Evolutionary conservation across 2,329 filamentous ascomycete genomes (phyloP).

Genomic region (Aureobasidium leucospermi): DNA sequence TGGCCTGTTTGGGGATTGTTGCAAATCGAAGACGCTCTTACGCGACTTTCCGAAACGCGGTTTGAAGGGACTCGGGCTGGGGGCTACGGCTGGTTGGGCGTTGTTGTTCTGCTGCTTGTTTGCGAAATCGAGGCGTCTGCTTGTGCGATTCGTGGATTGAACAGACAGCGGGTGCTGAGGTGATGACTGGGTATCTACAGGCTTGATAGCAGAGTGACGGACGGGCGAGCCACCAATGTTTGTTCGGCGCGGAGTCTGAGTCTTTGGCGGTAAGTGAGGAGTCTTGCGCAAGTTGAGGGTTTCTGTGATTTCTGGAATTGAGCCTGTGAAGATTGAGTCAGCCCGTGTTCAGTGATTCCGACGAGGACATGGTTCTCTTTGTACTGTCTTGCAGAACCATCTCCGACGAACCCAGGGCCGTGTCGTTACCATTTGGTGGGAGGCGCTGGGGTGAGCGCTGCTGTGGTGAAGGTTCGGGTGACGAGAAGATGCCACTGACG

Average conservation of each 20-base stretch:
- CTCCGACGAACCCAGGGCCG: constrained; percentile 46
- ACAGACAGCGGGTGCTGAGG: not conserved
- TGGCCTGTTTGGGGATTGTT: not conserved
- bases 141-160: constrained; percentile 14
- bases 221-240: constrained; percentile 52
- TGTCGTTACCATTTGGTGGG: constrained; percentile 25
- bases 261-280: constrained; percentile 41
- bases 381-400: constrained; percentile 54
- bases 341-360: not conserved
- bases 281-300: constrained; percentile 36
- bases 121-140: constrained; percentile 27
- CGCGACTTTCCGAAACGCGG: constrained; percentile 17
- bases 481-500: constrained; percentile 81
- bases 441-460: constrained; percentile 17
- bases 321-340: constrained; percentile 30
- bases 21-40: constrained; percentile 17
- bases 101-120: constrained; percentile 23
- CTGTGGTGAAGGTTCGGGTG: constrained; percentile 59
- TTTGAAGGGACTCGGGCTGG: constrained; percentile 26
- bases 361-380: constrained; percentile 18
- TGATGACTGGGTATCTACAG: constrained; percentile 37
- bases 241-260: constrained; percentile 59
- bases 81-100: constrained; percentile 12
- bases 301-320: constrained; percentile 41
- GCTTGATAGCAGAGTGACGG: constrained; percentile 51